Conservation (phyloP, 2,329 filamentous ascomycete species). For the Aspergillus arachidicola region DNA sequence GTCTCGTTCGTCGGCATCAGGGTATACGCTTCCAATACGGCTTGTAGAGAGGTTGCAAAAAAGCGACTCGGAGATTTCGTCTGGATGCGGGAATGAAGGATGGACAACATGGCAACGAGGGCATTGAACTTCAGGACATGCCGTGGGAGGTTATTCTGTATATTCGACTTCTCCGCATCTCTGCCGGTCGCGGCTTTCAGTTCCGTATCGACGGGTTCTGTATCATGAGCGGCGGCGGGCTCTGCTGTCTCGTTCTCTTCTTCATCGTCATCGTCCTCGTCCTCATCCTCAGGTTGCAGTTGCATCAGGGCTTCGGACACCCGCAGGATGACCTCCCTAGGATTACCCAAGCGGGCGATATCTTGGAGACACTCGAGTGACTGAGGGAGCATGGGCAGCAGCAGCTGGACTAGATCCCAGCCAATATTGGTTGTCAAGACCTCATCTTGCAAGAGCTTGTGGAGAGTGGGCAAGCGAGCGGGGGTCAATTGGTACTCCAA, state of each 20-base stretch:
- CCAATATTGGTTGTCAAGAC: conserved; percentile 65
- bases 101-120: conserved; percentile 55
- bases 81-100: conserved; percentile 63
- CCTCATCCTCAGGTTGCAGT: conserved; percentile 51
- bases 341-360: conserved; percentile 64
- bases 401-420: conserved; percentile 66
- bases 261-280: conserved; percentile 38
- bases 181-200: conserved; percentile 17
- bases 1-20: conserved; percentile 58
- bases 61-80: conserved; percentile 67
- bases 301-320: conserved; percentile 63
- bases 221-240: not conserved
- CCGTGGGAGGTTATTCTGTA: conserved; percentile 21
- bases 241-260: conserved; percentile 7
- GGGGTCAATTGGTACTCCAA: conserved; percentile 65
- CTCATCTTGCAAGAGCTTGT: conserved; percentile 62
- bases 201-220: not conserved
- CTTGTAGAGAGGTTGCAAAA: conserved; percentile 64
- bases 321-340: conserved; percentile 65
- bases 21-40: conserved; percentile 62
- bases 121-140: conserved; percentile 46
- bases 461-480: conserved; percentile 60
- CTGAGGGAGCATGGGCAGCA: conserved; percentile 61
- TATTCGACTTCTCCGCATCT: conserved; percentile 21
- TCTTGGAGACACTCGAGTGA: conserved; percentile 63